These are phyloP conservation scores for Helianthus annuus DNA, from an alignment of 129 eudicot species.

Conservation along the genomic window DNA sequence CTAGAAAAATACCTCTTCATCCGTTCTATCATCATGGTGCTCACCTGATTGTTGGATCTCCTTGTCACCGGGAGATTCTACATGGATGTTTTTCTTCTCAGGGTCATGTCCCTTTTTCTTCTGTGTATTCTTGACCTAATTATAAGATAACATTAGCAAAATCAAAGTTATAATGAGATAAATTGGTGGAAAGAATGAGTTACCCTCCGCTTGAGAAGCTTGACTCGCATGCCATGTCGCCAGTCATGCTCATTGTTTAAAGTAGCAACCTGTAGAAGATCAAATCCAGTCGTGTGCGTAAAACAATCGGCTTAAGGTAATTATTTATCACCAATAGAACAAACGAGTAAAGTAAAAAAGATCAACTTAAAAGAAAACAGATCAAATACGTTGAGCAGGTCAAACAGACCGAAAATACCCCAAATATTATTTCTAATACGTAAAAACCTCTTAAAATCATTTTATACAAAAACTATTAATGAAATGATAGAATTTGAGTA, in stretches of 20 bases:
- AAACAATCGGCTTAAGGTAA: not conserved
- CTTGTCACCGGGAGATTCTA: constrained; percentile 51
- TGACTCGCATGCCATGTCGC: constrained; percentile 94
- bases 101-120: constrained; percentile 51
- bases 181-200: not conserved
- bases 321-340: not conserved
- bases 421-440: not conserved
- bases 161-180: constrained; percentile 4
- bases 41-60: constrained; percentile 61
- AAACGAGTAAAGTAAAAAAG: not conserved
- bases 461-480: not conserved
- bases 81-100: constrained; percentile 57
- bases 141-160: constrained; percentile 25
- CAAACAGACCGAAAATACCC: not conserved
- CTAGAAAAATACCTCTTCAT: constrained; percentile 55
- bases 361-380: not conserved
- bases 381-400: not conserved
- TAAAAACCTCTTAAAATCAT: not conserved
- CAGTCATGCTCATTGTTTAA: constrained; percentile 92
- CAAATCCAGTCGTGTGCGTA: not conserved
- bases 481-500: not conserved
- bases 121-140: constrained; percentile 60
- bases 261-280: constrained; percentile 63
- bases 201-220: constrained; percentile 83
- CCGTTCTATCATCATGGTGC: constrained; percentile 55